phyloP scores from a whole-genome alignment of 495 filamentous ascomycete species.

The Penicilliopsis zonata region DNA sequence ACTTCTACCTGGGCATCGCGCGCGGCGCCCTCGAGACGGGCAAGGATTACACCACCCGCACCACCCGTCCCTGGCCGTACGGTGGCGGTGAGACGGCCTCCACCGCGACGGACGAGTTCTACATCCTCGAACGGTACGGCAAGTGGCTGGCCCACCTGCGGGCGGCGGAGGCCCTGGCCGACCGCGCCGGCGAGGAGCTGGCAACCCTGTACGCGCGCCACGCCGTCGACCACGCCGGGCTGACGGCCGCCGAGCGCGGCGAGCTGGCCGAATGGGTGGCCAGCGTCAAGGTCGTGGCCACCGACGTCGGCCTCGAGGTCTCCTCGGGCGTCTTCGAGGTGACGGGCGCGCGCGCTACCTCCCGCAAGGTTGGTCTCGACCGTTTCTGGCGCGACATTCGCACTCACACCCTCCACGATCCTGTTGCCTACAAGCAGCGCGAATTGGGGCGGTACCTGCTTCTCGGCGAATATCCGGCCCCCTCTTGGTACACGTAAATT shows the following conservation, averaged over 20 bases:
- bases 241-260: slow-evolving; percentile 37
- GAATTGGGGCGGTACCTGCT: slow-evolving; percentile 44
- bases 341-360: slow-evolving; percentile 41
- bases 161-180: slow-evolving; percentile 41
- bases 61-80: slow-evolving; percentile 47
- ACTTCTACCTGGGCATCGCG: slow-evolving; percentile 52
- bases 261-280: slow-evolving; percentile 49
- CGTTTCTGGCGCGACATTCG: slow-evolving; percentile 48
- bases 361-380: slow-evolving; percentile 41
- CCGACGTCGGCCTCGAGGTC: slow-evolving; percentile 42
- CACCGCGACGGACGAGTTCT: slow-evolving; percentile 44
- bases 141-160: slow-evolving; percentile 46
- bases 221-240: slow-evolving; percentile 12
- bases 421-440: slow-evolving; percentile 47
- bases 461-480: slow-evolving; percentile 36
- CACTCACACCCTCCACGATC: slow-evolving; percentile 52
- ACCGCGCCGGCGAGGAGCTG: slow-evolving; percentile 35
- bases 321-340: slow-evolving; percentile 48
- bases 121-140: slow-evolving; percentile 48
- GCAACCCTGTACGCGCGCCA: slow-evolving; percentile 28
- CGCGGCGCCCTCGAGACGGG: slow-evolving; percentile 38
- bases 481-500: slow-evolving; percentile 52
- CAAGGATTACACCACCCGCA: slow-evolving; percentile 33
- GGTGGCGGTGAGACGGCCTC: slow-evolving; percentile 43
- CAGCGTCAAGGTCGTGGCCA: slow-evolving; percentile 45